Evolutionary conservation across 179 eudicot species (phyloP), one percentile per base, ranked within the genome.

Genomic region (Corrigiola litoralis): DNA sequence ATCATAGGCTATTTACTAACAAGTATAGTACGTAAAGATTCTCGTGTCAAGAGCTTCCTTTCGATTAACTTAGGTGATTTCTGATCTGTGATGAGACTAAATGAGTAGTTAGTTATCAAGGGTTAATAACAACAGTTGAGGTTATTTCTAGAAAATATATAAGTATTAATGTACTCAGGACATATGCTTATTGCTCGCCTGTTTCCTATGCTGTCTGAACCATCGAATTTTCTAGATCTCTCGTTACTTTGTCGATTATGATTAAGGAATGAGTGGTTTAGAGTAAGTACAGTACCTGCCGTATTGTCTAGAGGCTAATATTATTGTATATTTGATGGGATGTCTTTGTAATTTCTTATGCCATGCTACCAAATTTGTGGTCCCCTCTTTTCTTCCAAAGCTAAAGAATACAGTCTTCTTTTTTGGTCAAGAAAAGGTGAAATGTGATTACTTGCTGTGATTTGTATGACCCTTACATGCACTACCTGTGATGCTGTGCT

Each of bases 401-500:
- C 17, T 48, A 46, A n/a, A 28, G 16, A 17, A 48, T 48, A 29
- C 13, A 2, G 20, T 33, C 28, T 20, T 21, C 23, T 56, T 50
- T 48, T 40, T 40, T 29, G n/a, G n/a, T n/a, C n/a, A n/a, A n/a
- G n/a, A 8, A 27, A 5, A 12, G 23, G 24, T 68, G 21, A 59
- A 47, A 11, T 34, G 49, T 36, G 49, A 10, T 32, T 16, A 34
- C 13, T 57, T 21, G 32, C 44, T 34, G 34, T 47, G 37, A 65
- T 37, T n/a, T 40, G 45, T 36, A 24, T 47, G 64, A 47, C 28
- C 24, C 17, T 34, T 40, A 36, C 60, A 50, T 49, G 32, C 51
- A 48, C 59, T 59, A 33, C n/a, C 37, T 68, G 42, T 68, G 72
- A 68, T 58, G 40, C 40, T 37, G 27, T 9, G 21, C 18, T 32